phyloP scores from a whole-genome alignment of 768 basidiomycete genomes.

The Xerocomus spinulosus region DNA sequence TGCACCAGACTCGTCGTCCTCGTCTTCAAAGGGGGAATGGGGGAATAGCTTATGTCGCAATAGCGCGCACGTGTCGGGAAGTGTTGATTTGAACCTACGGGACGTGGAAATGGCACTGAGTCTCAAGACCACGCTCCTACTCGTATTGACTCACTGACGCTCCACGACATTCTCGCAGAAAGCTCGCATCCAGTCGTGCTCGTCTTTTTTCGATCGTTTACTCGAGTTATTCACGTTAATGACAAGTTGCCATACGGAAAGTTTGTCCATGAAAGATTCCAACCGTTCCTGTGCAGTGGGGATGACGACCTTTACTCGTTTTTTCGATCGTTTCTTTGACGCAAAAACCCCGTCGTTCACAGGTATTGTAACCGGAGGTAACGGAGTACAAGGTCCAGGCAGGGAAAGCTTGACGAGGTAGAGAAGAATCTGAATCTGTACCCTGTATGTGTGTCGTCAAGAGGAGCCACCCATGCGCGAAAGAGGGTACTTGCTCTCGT shows the following conservation, averaged over 20 bases:
- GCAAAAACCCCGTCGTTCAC: constrained; percentile 22
- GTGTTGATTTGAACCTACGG: constrained; percentile 48
- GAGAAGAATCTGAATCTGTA: constrained; percentile 71
- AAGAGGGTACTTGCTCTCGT: constrained; percentile 48
- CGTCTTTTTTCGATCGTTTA: constrained; percentile 20
- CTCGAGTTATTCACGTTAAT: constrained; percentile 35
- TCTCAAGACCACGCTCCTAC: not conserved
- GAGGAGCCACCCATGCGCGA: not conserved
- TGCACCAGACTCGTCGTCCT: constrained; percentile 20
- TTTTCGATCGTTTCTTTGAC: constrained; percentile 29
- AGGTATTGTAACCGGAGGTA: constrained; percentile 27
- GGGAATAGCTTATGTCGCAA: constrained; percentile 67
- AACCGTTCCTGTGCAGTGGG: constrained; percentile 46
- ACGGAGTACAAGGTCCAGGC: constrained; percentile 38
- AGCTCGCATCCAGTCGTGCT: constrained; percentile 68
- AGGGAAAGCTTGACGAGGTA: constrained; percentile 63
- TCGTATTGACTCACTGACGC: constrained; percentile 42
- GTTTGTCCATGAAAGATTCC: constrained; percentile 73
- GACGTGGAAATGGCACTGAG: not conserved
- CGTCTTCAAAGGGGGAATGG: constrained; percentile 55
- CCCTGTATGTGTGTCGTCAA: constrained; percentile 38
- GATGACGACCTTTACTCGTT: constrained; percentile 19
- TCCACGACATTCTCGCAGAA: constrained; percentile 70
- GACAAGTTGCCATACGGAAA: constrained; percentile 72
- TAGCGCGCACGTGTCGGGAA: constrained; percentile 52